Conservation (phyloP, 257 asterid species). For the Solanum pimpinellifolium region DNA sequence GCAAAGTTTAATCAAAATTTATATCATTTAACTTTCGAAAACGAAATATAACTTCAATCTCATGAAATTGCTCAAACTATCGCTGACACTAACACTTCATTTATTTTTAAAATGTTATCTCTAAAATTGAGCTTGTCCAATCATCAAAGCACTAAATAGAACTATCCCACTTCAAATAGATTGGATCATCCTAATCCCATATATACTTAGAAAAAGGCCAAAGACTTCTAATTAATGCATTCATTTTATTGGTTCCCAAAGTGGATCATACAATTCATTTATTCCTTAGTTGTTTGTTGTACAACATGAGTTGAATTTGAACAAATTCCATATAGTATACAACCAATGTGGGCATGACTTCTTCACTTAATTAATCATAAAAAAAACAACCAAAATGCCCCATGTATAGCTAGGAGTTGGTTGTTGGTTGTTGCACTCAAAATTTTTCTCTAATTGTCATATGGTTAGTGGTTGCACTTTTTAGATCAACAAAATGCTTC, state of each 20-base stretch:
- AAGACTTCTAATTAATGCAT: background rate
- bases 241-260: background rate
- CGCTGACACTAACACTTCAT: no score
- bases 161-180: background rate
- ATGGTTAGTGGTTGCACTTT: constrained; percentile 12
- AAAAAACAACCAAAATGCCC: background rate
- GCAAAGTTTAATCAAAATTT: background rate
- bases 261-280: background rate
- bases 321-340: background rate
- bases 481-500: constrained; percentile 8
- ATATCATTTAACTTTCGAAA: background rate
- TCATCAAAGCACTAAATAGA: background rate
- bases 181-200: background rate
- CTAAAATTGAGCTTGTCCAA: background rate
- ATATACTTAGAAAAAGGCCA: background rate
- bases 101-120: background rate
- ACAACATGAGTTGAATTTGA: background rate
- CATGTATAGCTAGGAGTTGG: constrained; percentile 11
- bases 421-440: constrained; percentile 27
- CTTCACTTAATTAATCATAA: background rate
- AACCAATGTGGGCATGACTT: background rate
- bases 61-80: background rate
- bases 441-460: background rate
- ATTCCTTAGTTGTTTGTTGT: background rate
- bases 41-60: background rate